Evolutionary conservation across 768 basidiomycete species (phyloP), one percentile per base, ranked within the genome.

Genomic region (Leccinellum luteum): DNA sequence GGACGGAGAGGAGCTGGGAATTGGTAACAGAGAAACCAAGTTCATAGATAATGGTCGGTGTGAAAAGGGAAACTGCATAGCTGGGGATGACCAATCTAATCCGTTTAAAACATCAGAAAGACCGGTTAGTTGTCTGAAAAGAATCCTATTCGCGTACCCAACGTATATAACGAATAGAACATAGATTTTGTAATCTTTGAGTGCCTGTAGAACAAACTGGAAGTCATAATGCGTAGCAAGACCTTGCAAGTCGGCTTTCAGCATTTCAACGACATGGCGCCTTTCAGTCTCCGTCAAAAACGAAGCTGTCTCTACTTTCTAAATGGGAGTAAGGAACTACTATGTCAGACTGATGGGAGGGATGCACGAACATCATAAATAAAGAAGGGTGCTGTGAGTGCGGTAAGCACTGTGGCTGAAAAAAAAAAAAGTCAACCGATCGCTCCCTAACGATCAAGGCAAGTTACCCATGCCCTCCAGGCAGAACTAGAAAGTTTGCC

Each of bases 11-110:
- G 7, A 76, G 60, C 55, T 84, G 76, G 6, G 82, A 80, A 27
- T 74, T 64, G 71, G 79, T 71, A 23, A 81, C 76, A 17, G 77
- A 72, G 69, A 71, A 85, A 6, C 84, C 81, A 7, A 82, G 74
- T 50, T 78, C 69, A 23, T 73, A 65, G 31, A 82, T 76, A 57
- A 81, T 79, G 8, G 78, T 79, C 1, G 81, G 79, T 6, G 74
- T 73, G 64, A 81, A 82, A 13, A 82, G 70, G 28, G 78, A 72
- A 71, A 80, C 66, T 3, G 75, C 69, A 58, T 79, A 82, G 25
- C 74, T 69, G 8, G 82, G 77, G 31, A 81, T 65, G 34, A 81
- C 66, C 31, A 79, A 56, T 30, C 75, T 79, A 63, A 63, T 8
- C 6, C 47, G 31, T 25, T 28, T 27, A 2, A 30, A 8, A 31